Percentiles rank a stretch among this genome's conserved stretches.
Evolutionary conservation across 192 early-diverging fungal genomes (phyloP).

Genomic region (Umbelopsis sp.): DNA sequence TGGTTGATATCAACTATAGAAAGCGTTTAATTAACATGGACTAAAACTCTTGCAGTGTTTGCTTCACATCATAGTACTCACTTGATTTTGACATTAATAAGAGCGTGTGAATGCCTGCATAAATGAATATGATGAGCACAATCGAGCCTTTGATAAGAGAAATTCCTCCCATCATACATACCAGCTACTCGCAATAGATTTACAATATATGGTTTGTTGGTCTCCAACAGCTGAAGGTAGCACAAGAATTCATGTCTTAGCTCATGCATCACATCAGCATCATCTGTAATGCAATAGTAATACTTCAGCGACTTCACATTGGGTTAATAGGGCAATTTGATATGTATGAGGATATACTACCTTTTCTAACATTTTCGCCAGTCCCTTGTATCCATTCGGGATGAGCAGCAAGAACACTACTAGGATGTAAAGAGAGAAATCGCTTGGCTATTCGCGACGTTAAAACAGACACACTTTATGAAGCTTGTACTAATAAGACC

Average conservation of each 20-base stretch:
- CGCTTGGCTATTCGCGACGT: slow-evolving; percentile 26
- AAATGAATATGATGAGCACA: not conserved
- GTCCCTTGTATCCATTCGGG: slow-evolving; percentile 61
- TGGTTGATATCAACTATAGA: slow-evolving; percentile 57
- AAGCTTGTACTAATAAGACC: not conserved
- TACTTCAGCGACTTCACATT: not conserved
- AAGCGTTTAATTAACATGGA: not conserved
- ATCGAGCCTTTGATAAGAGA: no score
- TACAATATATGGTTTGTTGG: slow-evolving; percentile 66
- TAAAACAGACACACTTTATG: not conserved
- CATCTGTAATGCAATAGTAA: slow-evolving; percentile 26
- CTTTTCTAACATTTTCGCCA: slow-evolving; percentile 38
- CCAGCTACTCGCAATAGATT: slow-evolving; percentile 63
- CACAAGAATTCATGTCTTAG: slow-evolving; percentile 57
- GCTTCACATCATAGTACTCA: slow-evolving; percentile 33
- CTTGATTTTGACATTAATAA: slow-evolving; percentile 61
- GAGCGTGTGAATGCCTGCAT: slow-evolving; percentile 48
- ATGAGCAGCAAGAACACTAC: slow-evolving; percentile 55
- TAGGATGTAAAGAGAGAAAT: slow-evolving; percentile 66
- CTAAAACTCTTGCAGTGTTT: not conserved
- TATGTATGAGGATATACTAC: not conserved
- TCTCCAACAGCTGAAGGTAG: slow-evolving; percentile 66
- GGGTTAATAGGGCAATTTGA: not conserved
- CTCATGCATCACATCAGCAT: slow-evolving; percentile 32
- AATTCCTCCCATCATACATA: not conserved